phyloP scores from a whole-genome alignment of 1,284 basidiomycete species.

The Austroboletus novae-zelandiae region DNA sequence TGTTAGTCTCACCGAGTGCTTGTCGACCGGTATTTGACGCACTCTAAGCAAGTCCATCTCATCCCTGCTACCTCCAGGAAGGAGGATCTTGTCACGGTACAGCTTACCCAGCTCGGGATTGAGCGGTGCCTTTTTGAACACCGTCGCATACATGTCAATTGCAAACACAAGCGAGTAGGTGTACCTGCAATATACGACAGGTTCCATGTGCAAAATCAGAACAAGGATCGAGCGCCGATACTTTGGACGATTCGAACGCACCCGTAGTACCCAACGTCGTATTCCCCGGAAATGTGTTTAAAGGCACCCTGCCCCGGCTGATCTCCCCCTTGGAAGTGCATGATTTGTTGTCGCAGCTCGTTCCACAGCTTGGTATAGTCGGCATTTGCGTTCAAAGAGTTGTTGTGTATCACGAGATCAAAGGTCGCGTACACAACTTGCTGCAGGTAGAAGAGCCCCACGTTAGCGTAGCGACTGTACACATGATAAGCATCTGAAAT shows the following conservation, averaged over 20 bases:
- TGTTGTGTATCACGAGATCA: conserved; percentile 72
- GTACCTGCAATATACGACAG: conserved; percentile 10
- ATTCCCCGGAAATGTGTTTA: conserved; percentile 22
- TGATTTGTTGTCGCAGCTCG: conserved; percentile 61
- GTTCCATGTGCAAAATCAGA: not conserved
- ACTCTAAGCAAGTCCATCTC: conserved; percentile 59
- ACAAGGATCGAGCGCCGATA: too few relatives aligned
- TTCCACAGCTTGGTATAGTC: conserved; percentile 82
- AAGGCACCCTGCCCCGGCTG: conserved; percentile 54
- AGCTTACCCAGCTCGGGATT: conserved; percentile 53
- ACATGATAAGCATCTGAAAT: too few relatives aligned
- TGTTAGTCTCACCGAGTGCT: too few relatives aligned
- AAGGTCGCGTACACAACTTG: conserved; percentile 75
- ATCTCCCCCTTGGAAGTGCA: conserved; percentile 59
- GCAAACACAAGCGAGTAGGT: conserved; percentile 36
- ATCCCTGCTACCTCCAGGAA: conserved; percentile 55
- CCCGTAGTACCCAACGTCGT: conserved; percentile 82
- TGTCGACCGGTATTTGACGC: too few relatives aligned
- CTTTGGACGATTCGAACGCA: conserved; percentile 18
- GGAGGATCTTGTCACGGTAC: conserved; percentile 55
- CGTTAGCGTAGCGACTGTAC: conserved; percentile 67
- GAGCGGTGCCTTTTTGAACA: conserved; percentile 75
- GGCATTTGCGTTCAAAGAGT: conserved; percentile 42
- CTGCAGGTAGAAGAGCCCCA: conserved; percentile 76
- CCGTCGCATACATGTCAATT: conserved; percentile 29